phyloP scores from a whole-genome alignment of 2,329 filamentous ascomycete species.

The Penicillium sp. region DNA sequence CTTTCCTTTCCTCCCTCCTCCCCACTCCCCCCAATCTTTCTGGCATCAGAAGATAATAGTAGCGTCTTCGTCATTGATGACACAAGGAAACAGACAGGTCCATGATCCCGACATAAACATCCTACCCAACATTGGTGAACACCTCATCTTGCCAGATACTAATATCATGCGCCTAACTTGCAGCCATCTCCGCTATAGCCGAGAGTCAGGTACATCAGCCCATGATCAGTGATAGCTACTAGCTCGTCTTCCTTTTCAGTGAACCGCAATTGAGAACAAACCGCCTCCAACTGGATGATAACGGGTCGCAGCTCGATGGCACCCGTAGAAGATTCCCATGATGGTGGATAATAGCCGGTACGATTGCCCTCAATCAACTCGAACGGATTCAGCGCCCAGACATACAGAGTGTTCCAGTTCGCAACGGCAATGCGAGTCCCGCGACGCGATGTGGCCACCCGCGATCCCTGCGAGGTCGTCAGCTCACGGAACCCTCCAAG shows the following conservation, averaged over 20 bases:
- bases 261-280: constrained; percentile 40
- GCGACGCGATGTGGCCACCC: constrained; percentile 34
- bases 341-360: constrained; percentile 33
- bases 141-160: neutral
- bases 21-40: neutral
- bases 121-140: no score
- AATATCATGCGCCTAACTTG: neutral
- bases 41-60: neutral
- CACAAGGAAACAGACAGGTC: no score
- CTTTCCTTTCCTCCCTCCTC: neutral
- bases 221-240: constrained; percentile 42
- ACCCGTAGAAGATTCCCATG: constrained; percentile 22
- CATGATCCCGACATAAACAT: no score
- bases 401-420: constrained; percentile 41
- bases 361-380: constrained; percentile 34
- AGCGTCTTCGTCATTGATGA: neutral
- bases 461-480: constrained; percentile 38
- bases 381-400: constrained; percentile 42
- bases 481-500: constrained; percentile 36
- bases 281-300: constrained; percentile 34
- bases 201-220: constrained; percentile 40
- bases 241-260: constrained; percentile 37
- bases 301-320: constrained; percentile 34
- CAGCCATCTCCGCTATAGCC: constrained; percentile 25
- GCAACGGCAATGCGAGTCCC: constrained; percentile 42